Evolutionary conservation across 331 rosid genomes (phyloP).

Genomic region (Stylosanthes scabra): DNA sequence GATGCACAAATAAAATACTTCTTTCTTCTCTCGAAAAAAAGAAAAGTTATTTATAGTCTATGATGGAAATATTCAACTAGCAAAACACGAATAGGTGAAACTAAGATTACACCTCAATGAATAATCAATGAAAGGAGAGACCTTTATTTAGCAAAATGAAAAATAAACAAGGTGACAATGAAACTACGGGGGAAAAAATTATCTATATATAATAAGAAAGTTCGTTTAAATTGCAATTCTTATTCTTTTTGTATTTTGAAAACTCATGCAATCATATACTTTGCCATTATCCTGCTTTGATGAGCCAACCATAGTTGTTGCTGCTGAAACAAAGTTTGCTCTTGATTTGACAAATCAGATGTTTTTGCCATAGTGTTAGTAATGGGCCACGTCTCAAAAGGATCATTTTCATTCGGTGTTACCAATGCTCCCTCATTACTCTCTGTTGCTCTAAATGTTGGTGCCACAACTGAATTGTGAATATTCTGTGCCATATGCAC

Average conservation of each 20-base stretch:
- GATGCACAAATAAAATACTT: no score
- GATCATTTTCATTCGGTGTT: conserved; percentile 48
- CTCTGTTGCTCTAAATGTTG: conserved; percentile 41
- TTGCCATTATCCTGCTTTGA: conserved; percentile 80
- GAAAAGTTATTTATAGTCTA: no score
- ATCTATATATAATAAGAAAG: background rate
- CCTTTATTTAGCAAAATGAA: background rate
- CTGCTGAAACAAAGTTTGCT: conserved; percentile 48
- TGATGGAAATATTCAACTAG: no score
- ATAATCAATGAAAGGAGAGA: background rate
- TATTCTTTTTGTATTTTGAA: background rate
- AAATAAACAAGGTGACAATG: background rate
- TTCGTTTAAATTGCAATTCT: background rate
- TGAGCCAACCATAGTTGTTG: conserved; percentile 78
- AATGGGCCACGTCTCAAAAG: conserved; percentile 52
- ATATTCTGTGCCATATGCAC: background rate
- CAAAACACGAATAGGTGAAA: no score
- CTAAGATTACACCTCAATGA: background rate
- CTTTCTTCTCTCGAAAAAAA: no score
- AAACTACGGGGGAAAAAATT: background rate
- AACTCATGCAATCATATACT: conserved; percentile 45
- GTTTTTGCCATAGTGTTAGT: conserved; percentile 10
- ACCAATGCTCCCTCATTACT: background rate
- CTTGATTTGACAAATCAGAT: conserved; percentile 39
- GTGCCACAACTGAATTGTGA: conserved; percentile 24